phyloP scores from a whole-genome alignment of 192 early-diverging fungal genomes.

The Pilobolus umbonatus region DNA sequence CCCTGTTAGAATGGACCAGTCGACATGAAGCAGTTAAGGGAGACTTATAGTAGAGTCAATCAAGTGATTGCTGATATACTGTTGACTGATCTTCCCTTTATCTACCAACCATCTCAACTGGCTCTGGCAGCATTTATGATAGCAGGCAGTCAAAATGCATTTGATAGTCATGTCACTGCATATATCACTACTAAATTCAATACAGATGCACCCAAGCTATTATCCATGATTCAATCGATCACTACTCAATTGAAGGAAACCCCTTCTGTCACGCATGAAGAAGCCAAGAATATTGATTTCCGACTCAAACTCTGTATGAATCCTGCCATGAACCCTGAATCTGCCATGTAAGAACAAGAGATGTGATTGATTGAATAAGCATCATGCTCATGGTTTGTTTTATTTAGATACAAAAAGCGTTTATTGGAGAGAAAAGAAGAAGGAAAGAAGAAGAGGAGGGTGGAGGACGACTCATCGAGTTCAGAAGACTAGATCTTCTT shows the following conservation, averaged over 20 bases:
- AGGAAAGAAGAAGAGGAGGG: background rate
- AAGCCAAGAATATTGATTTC: conserved; percentile 57
- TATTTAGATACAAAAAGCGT: conserved; percentile 14
- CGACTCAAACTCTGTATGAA: conserved; percentile 62
- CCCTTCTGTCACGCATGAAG: conserved; percentile 36
- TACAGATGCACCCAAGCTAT: conserved; percentile 34
- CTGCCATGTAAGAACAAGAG: conserved; percentile 44
- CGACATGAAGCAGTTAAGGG: conserved; percentile 40
- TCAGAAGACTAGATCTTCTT: conserved; percentile 11
- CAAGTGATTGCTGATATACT: conserved; percentile 55
- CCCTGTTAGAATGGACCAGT: conserved; percentile 31
- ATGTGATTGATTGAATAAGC: background rate
- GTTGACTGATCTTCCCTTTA: conserved; percentile 66
- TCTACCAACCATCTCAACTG: conserved; percentile 75
- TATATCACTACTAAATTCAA: conserved; percentile 43
- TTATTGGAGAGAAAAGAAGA: background rate
- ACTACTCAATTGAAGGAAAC: conserved; percentile 39
- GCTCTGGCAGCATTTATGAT: conserved; percentile 62
- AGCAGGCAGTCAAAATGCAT: conserved; percentile 48
- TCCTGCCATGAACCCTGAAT: conserved; percentile 69
- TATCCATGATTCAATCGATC: conserved; percentile 35
- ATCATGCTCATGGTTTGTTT: background rate
- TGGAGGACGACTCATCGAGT: background rate
- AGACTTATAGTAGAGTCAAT: conserved; percentile 50
- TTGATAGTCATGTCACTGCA: conserved; percentile 28